These are phyloP conservation scores for Talaromyces sp. DNA, from an alignment of 2,329 filamentous ascomycete genomes.

Conservation along the genomic window DNA sequence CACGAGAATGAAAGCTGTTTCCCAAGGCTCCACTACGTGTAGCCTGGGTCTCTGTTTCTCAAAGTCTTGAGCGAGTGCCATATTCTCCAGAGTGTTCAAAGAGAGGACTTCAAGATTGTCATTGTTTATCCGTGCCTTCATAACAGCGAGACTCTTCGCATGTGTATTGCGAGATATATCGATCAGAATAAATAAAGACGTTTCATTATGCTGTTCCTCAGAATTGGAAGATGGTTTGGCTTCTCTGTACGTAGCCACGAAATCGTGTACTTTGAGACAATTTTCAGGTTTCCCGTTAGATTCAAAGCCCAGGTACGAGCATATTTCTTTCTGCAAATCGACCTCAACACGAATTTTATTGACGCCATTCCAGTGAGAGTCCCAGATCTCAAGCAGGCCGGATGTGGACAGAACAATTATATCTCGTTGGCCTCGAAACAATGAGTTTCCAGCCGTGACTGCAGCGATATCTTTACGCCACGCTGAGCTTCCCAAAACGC, in stretches of 20 bases:
- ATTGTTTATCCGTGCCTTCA: constrained; percentile 64
- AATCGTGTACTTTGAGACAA: constrained; percentile 70
- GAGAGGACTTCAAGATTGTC: constrained; percentile 57
- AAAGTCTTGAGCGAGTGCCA: constrained; percentile 50
- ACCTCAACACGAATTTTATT: constrained; percentile 69
- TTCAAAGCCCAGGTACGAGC: constrained; percentile 8
- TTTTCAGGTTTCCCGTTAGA: constrained; percentile 51
- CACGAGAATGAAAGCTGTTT: constrained; percentile 80
- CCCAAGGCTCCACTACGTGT: constrained; percentile 71
- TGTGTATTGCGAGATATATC: constrained; percentile 34
- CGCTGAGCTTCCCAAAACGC: constrained; percentile 66
- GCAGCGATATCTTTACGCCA: constrained; percentile 76
- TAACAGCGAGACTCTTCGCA: constrained; percentile 64
- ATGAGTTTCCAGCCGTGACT: constrained; percentile 68
- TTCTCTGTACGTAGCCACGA: constrained; percentile 55
- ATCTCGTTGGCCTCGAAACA: constrained; percentile 76
- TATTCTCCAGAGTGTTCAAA: constrained; percentile 65
- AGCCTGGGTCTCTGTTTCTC: constrained; percentile 58
- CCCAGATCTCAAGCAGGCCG: constrained; percentile 80
- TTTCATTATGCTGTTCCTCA: constrained; percentile 37
- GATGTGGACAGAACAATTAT: constrained; percentile 74
- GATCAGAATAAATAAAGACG: constrained; percentile 58
- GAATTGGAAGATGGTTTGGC: constrained; percentile 35
- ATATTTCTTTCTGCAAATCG: constrained; percentile 59
- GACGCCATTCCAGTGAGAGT: constrained; percentile 81